A percentile compares a stretch with the other conserved stretches of the same genome.
Conservation (phyloP, 176 grass and related monocot genomes). For the Ensete glaucum region DNA sequence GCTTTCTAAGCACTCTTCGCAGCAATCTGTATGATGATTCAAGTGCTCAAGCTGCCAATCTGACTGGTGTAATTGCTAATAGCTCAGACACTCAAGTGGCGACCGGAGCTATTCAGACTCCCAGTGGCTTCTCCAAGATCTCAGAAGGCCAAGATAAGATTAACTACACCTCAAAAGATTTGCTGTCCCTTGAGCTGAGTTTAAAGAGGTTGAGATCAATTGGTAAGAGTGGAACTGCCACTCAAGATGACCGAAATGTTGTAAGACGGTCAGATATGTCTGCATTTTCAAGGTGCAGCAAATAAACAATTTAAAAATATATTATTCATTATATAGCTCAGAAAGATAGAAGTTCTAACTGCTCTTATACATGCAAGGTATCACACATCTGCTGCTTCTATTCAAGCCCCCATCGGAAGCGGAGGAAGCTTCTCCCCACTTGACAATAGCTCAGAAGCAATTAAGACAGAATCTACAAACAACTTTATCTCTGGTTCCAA, state of each 20-base stretch:
- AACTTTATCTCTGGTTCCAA: slow-evolving; percentile 43
- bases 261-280: slow-evolving; percentile 58
- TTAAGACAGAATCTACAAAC: slow-evolving; percentile 46
- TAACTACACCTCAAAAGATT: neutral
- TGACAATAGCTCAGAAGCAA: slow-evolving; percentile 62
- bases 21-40: slow-evolving; percentile 30
- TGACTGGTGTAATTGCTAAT: slow-evolving; percentile 62
- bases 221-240: slow-evolving; percentile 14
- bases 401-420: slow-evolving; percentile 40
- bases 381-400: slow-evolving; percentile 46
- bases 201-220: slow-evolving; percentile 59
- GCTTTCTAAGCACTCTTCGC: slow-evolving; percentile 8
- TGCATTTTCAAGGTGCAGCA: slow-evolving; percentile 74
- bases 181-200: slow-evolving; percentile 57
- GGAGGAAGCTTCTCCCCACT: slow-evolving; percentile 49
- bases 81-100: slow-evolving; percentile 26
- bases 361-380: slow-evolving; percentile 69
- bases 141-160: slow-evolving; percentile 32
- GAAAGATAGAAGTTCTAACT: slow-evolving; percentile 50
- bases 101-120: slow-evolving; percentile 23
- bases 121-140: slow-evolving; percentile 33
- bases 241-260: slow-evolving; percentile 43
- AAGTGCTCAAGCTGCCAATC: slow-evolving; percentile 45
- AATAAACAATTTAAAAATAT: slow-evolving; percentile 26
- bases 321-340: neutral